Evolutionary conservation across 495 filamentous ascomycete species (phyloP).

Genomic region (Amorphotheca resinae): DNA sequence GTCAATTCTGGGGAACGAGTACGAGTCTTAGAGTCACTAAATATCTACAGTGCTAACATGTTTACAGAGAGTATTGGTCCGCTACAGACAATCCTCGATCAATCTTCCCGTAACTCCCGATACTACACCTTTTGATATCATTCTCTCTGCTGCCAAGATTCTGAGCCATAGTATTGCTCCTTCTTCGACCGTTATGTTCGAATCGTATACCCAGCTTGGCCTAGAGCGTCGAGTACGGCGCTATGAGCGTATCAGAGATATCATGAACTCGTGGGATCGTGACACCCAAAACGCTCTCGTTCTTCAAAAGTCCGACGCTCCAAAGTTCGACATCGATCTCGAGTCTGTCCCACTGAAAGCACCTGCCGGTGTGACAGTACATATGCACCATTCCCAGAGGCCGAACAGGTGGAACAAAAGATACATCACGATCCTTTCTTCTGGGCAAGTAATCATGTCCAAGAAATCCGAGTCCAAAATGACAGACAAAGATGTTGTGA

Average conservation of each 20-base stretch:
- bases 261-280: conserved; percentile 83
- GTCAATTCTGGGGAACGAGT: conserved; percentile 69
- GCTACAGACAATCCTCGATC: conserved; percentile 48
- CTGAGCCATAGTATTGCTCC: conserved; percentile 47
- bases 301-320: conserved; percentile 31
- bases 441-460: conserved; percentile 62
- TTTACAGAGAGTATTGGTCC: conserved; percentile 48
- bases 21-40: conserved; percentile 19
- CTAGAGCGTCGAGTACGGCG: conserved; percentile 72
- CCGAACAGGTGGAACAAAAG: conserved; percentile 80
- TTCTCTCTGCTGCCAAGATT: conserved; percentile 42
- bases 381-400: conserved; percentile 69
- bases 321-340: conserved; percentile 27
- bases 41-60: conserved; percentile 8
- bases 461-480: conserved; percentile 48
- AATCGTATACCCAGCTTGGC: conserved; percentile 63
- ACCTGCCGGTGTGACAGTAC: conserved; percentile 49
- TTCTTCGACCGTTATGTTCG: conserved; percentile 52
- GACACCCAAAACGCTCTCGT: conserved; percentile 61
- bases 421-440: conserved; percentile 56
- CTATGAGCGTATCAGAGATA: conserved; percentile 78
- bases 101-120: conserved; percentile 55
- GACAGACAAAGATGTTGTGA: conserved; percentile 47
- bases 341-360: conserved; percentile 41
- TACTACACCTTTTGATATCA: conserved; percentile 62